Base-by-base conservation (phyloP, 441 rosid genomes). In the Omphalea diandra region DNA sequence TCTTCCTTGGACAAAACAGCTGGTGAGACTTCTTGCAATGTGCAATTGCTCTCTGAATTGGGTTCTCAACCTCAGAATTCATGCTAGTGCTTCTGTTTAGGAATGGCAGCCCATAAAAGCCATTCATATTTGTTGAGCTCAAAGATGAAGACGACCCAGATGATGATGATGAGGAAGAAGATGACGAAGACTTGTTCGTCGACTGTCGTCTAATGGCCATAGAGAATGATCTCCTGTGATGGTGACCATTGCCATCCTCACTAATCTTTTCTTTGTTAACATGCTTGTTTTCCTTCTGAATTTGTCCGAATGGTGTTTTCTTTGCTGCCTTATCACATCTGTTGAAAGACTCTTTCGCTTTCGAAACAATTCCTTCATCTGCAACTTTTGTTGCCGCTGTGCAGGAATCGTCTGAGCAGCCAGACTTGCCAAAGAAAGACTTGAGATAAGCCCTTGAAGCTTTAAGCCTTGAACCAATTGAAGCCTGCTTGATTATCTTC, bases 1-100 rank as follows among this genome's bases (percentile, higher is more conserved):
- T 69, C 68, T 76, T 87, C 72, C 82, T 79, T 27, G 89, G 66
- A 43, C 71, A 77, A 64, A 79, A 77, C 65, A 75, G 72, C 78
- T 85, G 75, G 71, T 84, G 89, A 63, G 98, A 90, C 63, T 80
- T 85, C 71, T 93, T 89, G 76, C 99, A 95, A 71, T 95, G 97
- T 81, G 93, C 95, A 65, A 95, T 95, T 2, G 99, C 99, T 75
- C 93, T 97, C 68, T 88, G 87, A 32, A 95, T 89, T 74, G 95
- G 88, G 73, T 81, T 84, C 76, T 95, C 97, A 27, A 83, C 71
- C 82, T 87, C 96, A 2, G 84, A 79, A 68, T 79, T 86, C 0
- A 82, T 84, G 40, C 91, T 93, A 70, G 81, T 90, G 79, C 94
- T 89, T 75, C 90, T 90, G 84, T 79, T 90, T n/a, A 90, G 87